These are phyloP conservation scores for Xylaria grammica DNA, from an alignment of 495 filamentous ascomycete species.

Conservation along the genomic window DNA sequence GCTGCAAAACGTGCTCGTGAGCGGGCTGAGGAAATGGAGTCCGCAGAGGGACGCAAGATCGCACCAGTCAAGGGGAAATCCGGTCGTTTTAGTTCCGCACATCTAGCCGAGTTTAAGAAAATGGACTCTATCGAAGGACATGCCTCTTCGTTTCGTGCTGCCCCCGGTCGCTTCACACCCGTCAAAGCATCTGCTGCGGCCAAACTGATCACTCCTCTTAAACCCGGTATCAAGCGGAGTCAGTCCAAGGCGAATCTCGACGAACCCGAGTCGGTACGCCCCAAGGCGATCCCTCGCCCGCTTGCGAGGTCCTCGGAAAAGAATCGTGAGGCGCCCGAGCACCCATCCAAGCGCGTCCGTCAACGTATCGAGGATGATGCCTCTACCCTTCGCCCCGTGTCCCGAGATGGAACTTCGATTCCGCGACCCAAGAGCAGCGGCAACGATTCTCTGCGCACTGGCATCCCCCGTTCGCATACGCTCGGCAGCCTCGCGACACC, in stretches of 20 bases:
- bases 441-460: slow-evolving; percentile 35
- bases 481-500: slow-evolving; percentile 70
- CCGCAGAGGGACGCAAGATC: slow-evolving; percentile 65
- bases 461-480: slow-evolving; percentile 48
- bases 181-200: slow-evolving; percentile 61
- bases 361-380: slow-evolving; percentile 63
- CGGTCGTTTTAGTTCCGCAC: slow-evolving; percentile 77
- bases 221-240: slow-evolving; percentile 70
- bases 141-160: slow-evolving; percentile 75
- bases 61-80: slow-evolving; percentile 77
- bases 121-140: slow-evolving; percentile 95
- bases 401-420: slow-evolving; percentile 53
- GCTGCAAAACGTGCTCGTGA: slow-evolving; percentile 57
- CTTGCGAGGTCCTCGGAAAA: slow-evolving; percentile 23
- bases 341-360: slow-evolving; percentile 69
- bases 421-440: slow-evolving; percentile 49
- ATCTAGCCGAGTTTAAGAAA: slow-evolving; percentile 89
- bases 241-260: slow-evolving; percentile 77
- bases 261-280: slow-evolving; percentile 52
- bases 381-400: slow-evolving; percentile 58
- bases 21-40: slow-evolving; percentile 45
- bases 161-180: slow-evolving; percentile 61
- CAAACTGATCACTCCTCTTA: slow-evolving; percentile 65
- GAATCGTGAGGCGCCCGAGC: slow-evolving; percentile 37
- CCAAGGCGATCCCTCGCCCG: slow-evolving; percentile 37